phyloP scores from a whole-genome alignment of 2,329 filamentous ascomycete species.

The Colletotrichum destructivum region DNA sequence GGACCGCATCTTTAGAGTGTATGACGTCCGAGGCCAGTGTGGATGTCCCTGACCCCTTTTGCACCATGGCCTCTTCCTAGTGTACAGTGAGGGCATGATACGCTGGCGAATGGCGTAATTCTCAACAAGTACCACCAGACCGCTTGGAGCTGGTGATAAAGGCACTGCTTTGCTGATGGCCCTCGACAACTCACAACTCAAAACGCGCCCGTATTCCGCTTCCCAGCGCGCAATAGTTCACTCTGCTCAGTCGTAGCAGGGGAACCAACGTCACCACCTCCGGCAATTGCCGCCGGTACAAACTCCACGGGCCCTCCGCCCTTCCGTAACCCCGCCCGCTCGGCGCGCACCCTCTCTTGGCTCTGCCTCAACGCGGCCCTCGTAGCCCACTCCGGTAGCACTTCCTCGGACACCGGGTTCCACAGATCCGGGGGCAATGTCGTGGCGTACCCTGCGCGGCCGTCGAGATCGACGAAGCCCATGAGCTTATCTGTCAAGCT shows the following conservation, averaged over 20 bases:
- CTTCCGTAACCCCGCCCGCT: slow-evolving; percentile 60
- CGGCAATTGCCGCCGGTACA: slow-evolving; percentile 54
- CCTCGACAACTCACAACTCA: slow-evolving; percentile 15
- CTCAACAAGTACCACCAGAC: background rate
- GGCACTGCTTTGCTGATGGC: background rate
- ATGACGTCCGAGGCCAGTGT: background rate
- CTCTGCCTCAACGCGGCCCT: slow-evolving; percentile 64
- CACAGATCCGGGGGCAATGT: slow-evolving; percentile 70
- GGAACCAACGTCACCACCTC: background rate
- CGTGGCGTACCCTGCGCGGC: slow-evolving; percentile 75
- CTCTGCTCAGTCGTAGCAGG: slow-evolving; percentile 44
- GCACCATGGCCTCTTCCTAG: background rate
- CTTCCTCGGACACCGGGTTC: slow-evolving; percentile 61
- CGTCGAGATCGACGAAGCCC: slow-evolving; percentile 71
- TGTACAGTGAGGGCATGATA: background rate
- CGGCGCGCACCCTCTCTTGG: slow-evolving; percentile 62
- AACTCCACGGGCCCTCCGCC: slow-evolving; percentile 66
- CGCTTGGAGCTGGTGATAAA: background rate
- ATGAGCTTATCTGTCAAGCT: slow-evolving; percentile 80
- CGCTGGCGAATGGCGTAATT: background rate
- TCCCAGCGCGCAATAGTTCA: slow-evolving; percentile 49
- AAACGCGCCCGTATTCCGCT: slow-evolving; percentile 50
- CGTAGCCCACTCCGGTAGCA: slow-evolving; percentile 70
- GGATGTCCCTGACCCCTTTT: background rate
- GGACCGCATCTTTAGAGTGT: no score